These are phyloP conservation scores for Auriscalpium orientale DNA, from an alignment of 768 basidiomycete genomes.

Conservation along the genomic window DNA sequence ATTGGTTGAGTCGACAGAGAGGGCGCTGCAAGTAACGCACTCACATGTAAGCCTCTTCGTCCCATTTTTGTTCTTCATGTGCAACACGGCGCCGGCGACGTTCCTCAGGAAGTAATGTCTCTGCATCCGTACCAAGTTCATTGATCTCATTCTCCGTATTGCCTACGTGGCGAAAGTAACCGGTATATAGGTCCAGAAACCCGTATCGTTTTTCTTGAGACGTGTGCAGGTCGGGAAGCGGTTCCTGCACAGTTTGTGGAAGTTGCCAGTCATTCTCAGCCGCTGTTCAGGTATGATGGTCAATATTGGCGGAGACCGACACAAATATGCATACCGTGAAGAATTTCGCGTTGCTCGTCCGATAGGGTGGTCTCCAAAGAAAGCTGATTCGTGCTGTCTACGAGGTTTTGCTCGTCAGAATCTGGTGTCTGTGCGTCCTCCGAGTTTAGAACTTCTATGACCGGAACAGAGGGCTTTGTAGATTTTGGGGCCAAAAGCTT, in stretches of 20 bases:
- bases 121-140: conserved; percentile 64
- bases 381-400: conserved; percentile 34
- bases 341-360: conserved; percentile 42
- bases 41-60: conserved; percentile 81
- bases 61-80: conserved; percentile 74
- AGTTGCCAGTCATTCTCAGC: conserved; percentile 75
- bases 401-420: conserved; percentile 33
- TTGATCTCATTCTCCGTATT: conserved; percentile 78
- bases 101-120: conserved; percentile 42
- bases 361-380: conserved; percentile 31
- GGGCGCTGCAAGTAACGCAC: conserved; percentile 14
- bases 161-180: conserved; percentile 67
- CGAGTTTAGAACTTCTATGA: conserved; percentile 51
- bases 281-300: conserved; percentile 35
- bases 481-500: conserved; percentile 67
- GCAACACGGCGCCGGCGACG: conserved; percentile 45
- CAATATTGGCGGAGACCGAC: neutral
- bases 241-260: conserved; percentile 50
- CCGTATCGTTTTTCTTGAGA: conserved; percentile 54
- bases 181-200: conserved; percentile 66
- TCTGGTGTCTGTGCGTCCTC: conserved; percentile 14
- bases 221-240: conserved; percentile 30
- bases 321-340: conserved; percentile 37
- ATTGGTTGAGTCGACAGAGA: conserved; percentile 1
- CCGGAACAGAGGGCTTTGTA: conserved; percentile 20